phyloP scores from a whole-genome alignment of 768 basidiomycete genomes.

The Mycena capillaripes region DNA sequence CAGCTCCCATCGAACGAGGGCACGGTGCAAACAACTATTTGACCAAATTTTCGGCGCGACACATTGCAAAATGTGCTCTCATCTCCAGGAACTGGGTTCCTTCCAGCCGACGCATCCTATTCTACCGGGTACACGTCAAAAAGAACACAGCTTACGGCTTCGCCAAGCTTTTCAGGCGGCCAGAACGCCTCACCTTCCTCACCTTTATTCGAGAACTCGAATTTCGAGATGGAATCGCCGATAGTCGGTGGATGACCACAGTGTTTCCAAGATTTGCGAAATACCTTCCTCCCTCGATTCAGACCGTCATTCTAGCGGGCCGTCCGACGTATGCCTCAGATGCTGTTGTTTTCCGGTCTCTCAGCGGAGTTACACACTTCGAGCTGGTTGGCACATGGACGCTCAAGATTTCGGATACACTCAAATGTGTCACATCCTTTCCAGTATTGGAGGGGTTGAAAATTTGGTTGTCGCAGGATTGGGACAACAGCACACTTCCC shows the following conservation, averaged over 20 bases:
- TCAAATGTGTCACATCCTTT: neutral
- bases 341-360: neutral
- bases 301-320: neutral
- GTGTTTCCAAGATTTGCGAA: neutral
- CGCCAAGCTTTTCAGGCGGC: neutral
- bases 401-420: neutral
- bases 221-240: neutral
- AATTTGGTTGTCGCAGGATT: neutral
- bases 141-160: neutral
- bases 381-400: neutral
- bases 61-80: slow-evolving; percentile 4
- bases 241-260: slow-evolving; percentile 3
- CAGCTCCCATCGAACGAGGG: neutral
- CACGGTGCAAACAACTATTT: neutral
- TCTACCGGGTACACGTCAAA: neutral
- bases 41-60: neutral
- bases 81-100: slow-evolving; percentile 8
- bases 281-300: neutral
- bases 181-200: slow-evolving; percentile 9
- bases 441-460: neutral
- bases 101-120: slow-evolving; percentile 9
- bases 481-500: neutral
- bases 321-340: neutral
- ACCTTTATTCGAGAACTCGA: slow-evolving; percentile 7
- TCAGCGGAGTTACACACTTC: neutral